Percentiles rank a stretch among this genome's conserved stretches.
These are phyloP conservation scores for Funneliformis mosseae DNA, from an alignment of 192 early-diverging fungal species.

Conservation along the genomic window DNA sequence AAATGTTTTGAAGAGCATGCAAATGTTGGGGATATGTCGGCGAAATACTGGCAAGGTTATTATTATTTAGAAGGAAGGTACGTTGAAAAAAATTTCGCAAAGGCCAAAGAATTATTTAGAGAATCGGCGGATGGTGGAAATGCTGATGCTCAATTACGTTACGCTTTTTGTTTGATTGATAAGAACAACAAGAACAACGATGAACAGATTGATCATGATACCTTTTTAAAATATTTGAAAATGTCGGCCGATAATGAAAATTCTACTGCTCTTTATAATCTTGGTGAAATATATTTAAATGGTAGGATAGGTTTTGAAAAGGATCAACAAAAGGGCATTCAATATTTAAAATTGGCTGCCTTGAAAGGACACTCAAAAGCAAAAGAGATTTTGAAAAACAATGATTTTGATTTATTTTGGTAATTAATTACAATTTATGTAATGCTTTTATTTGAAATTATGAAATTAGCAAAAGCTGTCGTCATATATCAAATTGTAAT, in stretches of 20 bases:
- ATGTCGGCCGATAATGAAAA: not conserved
- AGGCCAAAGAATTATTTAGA: slow-evolving; percentile 7
- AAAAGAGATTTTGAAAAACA: slow-evolving; percentile 42
- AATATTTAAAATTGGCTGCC: slow-evolving; percentile 2
- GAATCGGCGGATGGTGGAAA: slow-evolving; percentile 21
- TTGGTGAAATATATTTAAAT: not conserved
- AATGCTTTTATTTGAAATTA: too few relatives aligned
- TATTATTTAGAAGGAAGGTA: slow-evolving; percentile 18
- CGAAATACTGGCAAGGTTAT: slow-evolving; percentile 29
- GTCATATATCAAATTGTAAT: too few relatives aligned
- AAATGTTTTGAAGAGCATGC: slow-evolving; percentile 27
- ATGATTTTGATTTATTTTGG: not conserved
- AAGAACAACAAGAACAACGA: too few relatives aligned
- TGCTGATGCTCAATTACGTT: slow-evolving; percentile 26
- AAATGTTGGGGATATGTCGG: not conserved
- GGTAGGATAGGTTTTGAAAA: not conserved
- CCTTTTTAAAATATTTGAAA: not conserved
- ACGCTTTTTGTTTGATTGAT: slow-evolving; percentile 13
- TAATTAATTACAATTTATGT: too few relatives aligned
- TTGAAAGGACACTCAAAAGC: not conserved
- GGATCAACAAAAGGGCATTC: not conserved
- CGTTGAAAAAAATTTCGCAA: not conserved
- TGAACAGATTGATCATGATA: not conserved
- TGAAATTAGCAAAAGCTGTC: too few relatives aligned
- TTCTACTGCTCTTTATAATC: slow-evolving; percentile 8